Conservation (phyloP, 345 rosid species). For the Gossypium bickii region DNA sequence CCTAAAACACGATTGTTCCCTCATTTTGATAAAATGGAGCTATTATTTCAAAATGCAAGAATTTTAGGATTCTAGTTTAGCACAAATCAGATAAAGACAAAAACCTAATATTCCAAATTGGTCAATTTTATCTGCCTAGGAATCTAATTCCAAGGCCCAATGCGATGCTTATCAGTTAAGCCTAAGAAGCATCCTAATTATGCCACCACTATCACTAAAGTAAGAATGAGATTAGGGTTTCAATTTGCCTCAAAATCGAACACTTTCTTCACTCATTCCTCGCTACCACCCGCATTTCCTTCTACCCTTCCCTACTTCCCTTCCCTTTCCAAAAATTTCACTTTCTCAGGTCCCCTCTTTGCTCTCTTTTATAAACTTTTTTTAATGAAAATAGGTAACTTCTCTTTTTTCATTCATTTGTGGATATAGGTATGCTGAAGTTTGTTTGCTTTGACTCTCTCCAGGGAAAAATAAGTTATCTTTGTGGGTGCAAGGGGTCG, state of each 20-base stretch:
- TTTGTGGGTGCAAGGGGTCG: conserved; percentile 23
- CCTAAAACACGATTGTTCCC: too few relatives aligned
- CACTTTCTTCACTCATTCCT: not conserved
- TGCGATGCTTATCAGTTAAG: not conserved
- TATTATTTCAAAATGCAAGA: too few relatives aligned
- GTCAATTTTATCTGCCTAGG: not conserved
- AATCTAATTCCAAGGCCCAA: not conserved
- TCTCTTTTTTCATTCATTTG: not conserved
- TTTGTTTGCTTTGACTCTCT: conserved; percentile 5
- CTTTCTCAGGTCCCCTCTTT: conserved; percentile 23
- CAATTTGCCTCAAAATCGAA: not conserved
- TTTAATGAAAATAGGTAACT: not conserved
- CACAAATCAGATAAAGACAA: not conserved
- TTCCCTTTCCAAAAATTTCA: not conserved
- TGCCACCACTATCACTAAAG: not conserved
- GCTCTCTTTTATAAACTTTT: not conserved
- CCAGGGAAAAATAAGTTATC: conserved; percentile 32
- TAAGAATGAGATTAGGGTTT: conserved; percentile 19
- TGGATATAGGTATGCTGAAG: not conserved
- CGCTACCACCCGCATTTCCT: not conserved
- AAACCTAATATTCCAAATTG: not conserved
- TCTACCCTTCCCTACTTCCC: not conserved
- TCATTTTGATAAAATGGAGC: too few relatives aligned
- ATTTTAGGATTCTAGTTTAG: too few relatives aligned
- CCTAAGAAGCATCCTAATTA: not conserved